These are phyloP conservation scores for Pichia exigua DNA, from an alignment of 805 yeast genomes.

Conservation along the genomic window DNA sequence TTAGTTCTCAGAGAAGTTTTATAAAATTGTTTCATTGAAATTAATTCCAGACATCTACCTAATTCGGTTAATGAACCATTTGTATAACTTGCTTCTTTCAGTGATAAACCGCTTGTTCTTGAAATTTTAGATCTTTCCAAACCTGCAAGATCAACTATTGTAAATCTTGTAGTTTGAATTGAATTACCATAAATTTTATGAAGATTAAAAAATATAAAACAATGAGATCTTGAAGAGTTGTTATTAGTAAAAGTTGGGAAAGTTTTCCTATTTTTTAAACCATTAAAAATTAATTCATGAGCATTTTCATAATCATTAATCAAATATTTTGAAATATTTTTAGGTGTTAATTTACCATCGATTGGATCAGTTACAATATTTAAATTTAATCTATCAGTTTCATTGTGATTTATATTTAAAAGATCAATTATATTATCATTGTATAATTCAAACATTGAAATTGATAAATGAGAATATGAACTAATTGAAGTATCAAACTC, in stretches of 20 bases:
- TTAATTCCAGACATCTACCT: conserved; percentile 40
- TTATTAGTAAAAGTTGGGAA: conserved; percentile 37
- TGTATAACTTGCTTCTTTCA: conserved; percentile 41
- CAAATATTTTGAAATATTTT: conserved; percentile 33
- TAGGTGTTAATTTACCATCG: conserved; percentile 38
- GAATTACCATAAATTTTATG: conserved; percentile 16
- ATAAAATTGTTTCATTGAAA: conserved; percentile 31
- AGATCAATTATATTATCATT: conserved; percentile 39
- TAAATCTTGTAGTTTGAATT: conserved; percentile 31
- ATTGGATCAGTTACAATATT: conserved; percentile 36
- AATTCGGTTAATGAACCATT: conserved; percentile 43
- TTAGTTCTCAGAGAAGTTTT: conserved; percentile 39
- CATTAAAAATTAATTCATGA: conserved; percentile 30
- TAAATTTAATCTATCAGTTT: conserved; percentile 23
- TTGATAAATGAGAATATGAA: conserved; percentile 22
- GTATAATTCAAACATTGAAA: conserved; percentile 48
- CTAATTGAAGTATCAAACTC: neutral
- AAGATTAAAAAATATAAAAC: conserved; percentile 34
- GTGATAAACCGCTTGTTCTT: conserved; percentile 36
- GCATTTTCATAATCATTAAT: conserved; percentile 33
- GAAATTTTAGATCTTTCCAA: conserved; percentile 43
- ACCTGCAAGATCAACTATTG: conserved; percentile 45
- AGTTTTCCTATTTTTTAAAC: conserved; percentile 31
- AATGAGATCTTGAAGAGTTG: conserved; percentile 44
- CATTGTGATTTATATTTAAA: conserved; percentile 10